Evolutionary conservation across 495 filamentous ascomycete genomes (phyloP).

Genomic region (Aspergillus heteromorphus): DNA sequence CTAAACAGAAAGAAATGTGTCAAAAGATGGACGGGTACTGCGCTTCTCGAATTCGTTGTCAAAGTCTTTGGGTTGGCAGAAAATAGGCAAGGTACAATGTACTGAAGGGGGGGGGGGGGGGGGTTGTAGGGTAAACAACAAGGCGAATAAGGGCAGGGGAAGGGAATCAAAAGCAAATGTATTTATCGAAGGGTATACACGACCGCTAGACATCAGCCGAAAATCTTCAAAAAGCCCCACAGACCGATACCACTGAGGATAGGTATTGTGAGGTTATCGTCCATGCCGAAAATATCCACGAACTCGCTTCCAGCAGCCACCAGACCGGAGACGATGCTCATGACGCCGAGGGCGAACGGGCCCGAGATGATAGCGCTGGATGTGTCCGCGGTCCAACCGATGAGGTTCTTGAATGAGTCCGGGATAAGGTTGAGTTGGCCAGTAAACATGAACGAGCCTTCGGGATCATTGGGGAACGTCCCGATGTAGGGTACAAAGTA

Average conservation of each 20-base stretch:
- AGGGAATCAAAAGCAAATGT: neutral
- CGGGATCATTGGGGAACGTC: conserved; percentile 59
- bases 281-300: conserved; percentile 84
- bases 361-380: conserved; percentile 52
- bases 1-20: neutral
- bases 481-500: conserved; percentile 66
- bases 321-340: conserved; percentile 83
- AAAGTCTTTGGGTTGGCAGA: neutral
- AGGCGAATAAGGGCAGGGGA: neutral
- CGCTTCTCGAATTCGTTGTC: neutral
- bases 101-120: too few relatives aligned
- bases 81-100: neutral
- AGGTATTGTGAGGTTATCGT: conserved; percentile 96
- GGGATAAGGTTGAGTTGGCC: conserved; percentile 63
- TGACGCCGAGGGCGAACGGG: conserved; percentile 67
- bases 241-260: conserved; percentile 84
- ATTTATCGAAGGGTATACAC: neutral
- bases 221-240: conserved; percentile 89
- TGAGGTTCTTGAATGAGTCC: conserved; percentile 40
- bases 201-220: conserved; percentile 47
- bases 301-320: conserved; percentile 86
- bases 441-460: conserved; percentile 73
- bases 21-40: neutral
- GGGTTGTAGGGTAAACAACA: too few relatives aligned
- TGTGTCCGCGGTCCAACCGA: conserved; percentile 41